A percentile compares a stretch with the other conserved stretches of the same genome.
phyloP scores from a whole-genome alignment of 2,329 filamentous ascomycete species.

The Aspergillus sojae region DNA sequence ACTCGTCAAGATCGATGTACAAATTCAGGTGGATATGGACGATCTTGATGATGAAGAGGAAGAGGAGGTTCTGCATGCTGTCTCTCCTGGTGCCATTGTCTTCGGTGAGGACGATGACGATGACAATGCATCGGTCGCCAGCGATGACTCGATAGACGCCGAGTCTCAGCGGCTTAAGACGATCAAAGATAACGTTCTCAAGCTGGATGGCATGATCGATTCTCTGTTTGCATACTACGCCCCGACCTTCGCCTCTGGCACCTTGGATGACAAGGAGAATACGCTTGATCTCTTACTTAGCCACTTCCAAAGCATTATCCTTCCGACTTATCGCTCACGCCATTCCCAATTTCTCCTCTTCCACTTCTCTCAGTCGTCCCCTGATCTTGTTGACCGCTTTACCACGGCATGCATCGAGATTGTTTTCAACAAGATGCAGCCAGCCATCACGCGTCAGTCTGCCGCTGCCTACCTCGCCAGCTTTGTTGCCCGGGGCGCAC shows the following conservation, averaged over 20 bases:
- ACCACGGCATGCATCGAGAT: conserved; percentile 75
- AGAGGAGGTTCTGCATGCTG: conserved; percentile 63
- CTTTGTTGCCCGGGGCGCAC: conserved; percentile 87
- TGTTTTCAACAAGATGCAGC: conserved; percentile 69
- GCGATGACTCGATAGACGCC: conserved; percentile 60
- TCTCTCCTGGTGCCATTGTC: conserved; percentile 31
- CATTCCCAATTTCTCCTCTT: conserved; percentile 96
- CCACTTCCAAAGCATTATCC: conserved; percentile 84
- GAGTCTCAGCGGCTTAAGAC: conserved; percentile 60
- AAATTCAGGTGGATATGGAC: conserved; percentile 91
- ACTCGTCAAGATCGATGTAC: conserved; percentile 90
- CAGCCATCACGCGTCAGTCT: conserved; percentile 75
- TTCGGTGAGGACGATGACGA: conserved; percentile 61
- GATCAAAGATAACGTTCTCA: conserved; percentile 80
- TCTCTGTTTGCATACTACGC: conserved; percentile 83
- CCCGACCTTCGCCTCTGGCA: conserved; percentile 69
- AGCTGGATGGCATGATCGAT: conserved; percentile 89
- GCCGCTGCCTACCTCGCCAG: conserved; percentile 91
- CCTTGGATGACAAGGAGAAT: conserved; percentile 68
- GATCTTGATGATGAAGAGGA: conserved; percentile 88
- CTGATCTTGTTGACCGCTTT: conserved; percentile 78
- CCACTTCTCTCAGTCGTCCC: conserved; percentile 85
- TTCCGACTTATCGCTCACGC: conserved; percentile 87
- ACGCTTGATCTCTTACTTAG: conserved; percentile 78
- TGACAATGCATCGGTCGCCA: conserved; percentile 63